These are phyloP conservation scores for Aspergillus neoniger DNA, from an alignment of 2,329 filamentous ascomycete genomes.

Conservation along the genomic window DNA sequence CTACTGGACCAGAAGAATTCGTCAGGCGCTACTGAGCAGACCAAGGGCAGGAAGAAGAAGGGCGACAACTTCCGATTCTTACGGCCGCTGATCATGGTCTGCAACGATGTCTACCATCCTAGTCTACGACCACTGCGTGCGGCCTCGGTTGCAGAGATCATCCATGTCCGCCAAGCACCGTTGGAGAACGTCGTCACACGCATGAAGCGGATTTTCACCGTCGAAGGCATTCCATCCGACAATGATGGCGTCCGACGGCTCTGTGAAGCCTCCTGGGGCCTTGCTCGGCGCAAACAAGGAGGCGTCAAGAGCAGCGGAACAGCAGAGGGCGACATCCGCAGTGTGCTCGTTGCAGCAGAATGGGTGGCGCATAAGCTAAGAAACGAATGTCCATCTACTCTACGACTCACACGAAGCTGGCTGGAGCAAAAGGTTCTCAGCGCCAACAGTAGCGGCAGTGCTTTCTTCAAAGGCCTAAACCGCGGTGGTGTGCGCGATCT, in stretches of 20 bases:
- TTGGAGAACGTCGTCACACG: slow-evolving; percentile 81
- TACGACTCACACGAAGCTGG: slow-evolving; percentile 59
- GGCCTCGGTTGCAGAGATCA: slow-evolving; percentile 80
- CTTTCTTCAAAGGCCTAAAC: slow-evolving; percentile 60
- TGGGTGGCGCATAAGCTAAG: slow-evolving; percentile 65
- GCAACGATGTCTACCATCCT: slow-evolving; percentile 95
- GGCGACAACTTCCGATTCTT: slow-evolving; percentile 84
- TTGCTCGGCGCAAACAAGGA: slow-evolving; percentile 58
- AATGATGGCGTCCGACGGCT: slow-evolving; percentile 79
- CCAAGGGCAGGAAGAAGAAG: slow-evolving; percentile 57
- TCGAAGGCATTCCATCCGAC: slow-evolving; percentile 85
- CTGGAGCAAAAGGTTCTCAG: slow-evolving; percentile 60
- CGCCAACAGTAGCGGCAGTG: slow-evolving; percentile 54
- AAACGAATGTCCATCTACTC: slow-evolving; percentile 41
- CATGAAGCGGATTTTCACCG: slow-evolving; percentile 80
- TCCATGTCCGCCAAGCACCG: slow-evolving; percentile 86
- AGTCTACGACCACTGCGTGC: slow-evolving; percentile 84
- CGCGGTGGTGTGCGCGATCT: slow-evolving; percentile 65
- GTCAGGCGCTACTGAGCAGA: slow-evolving; percentile 32
- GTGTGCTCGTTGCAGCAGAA: slow-evolving; percentile 65
- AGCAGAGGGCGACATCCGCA: slow-evolving; percentile 61
- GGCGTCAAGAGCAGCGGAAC: slow-evolving; percentile 46
- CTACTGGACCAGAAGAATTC: slow-evolving; percentile 82
- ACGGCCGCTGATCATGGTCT: slow-evolving; percentile 88
- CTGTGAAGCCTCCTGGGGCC: slow-evolving; percentile 67